Base-by-base conservation (phyloP, 495 filamentous ascomycete genomes). In the Neurospora africana region DNA sequence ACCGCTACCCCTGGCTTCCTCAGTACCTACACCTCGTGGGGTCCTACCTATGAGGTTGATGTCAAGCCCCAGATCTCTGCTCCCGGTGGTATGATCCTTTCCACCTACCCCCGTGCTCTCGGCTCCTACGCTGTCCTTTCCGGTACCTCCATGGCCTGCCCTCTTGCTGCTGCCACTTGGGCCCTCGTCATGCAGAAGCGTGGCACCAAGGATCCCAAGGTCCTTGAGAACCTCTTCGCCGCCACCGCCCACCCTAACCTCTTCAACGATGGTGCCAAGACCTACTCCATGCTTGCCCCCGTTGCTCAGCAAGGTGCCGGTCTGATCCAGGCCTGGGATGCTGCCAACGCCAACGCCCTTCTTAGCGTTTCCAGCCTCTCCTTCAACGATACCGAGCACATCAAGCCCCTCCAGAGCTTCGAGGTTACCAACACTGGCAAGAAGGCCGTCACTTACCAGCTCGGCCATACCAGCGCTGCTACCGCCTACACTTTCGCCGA, bases 121-220 rank as follows among this genome's bases (percentile, higher is more conserved):
- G 87, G 87, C 38, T 79, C 83, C 3, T 88, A 89, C 70, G 86
- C 81, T 23, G 81, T 89, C 23, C 79, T 88, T 5, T 86, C 83
- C 21, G 87, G 87, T 41, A 89, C 87, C 1, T 89, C 87, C 33
- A 89, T 89, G 87, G 83, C 87, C 23, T 87, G 86, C 75, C 87
- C 87, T 4, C 79, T 87, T 43, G 83, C 84, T 8, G 87, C 87
- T 8, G 87, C 83, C 37, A 79, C 86, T 72, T 84, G 84, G 71
- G 87, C 87, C 8, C 83, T 89, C 27, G 74, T 88, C 69, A 84
- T 82, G 27, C 79, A 84, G 27, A 82, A 81, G 38, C 83, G 86
- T 36, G 80, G 82, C 10, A 86, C 82, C 70, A 81, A 84, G 68
- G 84, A 86, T 40, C 83, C 84, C 70, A 80, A 78, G 70, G 81